These are phyloP conservation scores for Pythium phragmitis DNA, from an alignment of 352 stramenopile genomes.

Conservation along the genomic window DNA sequence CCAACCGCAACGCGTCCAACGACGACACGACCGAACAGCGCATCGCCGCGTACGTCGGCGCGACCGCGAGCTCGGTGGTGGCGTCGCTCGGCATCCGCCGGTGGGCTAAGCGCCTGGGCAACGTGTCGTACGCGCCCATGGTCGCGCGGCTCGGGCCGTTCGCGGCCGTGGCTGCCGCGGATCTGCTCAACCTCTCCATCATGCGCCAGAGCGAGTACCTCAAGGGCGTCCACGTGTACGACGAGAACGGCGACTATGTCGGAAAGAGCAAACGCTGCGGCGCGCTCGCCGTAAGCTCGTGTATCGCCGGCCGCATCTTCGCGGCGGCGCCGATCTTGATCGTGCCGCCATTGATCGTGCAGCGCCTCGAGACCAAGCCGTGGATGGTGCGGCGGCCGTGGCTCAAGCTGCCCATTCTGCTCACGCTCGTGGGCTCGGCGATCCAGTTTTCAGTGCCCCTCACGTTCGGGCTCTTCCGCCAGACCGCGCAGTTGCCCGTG, in stretches of 20 bases:
- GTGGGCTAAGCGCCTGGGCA: constrained; percentile 47
- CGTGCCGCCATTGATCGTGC: constrained; percentile 64
- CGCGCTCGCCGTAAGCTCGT: constrained; percentile 71
- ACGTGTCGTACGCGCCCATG: constrained; percentile 43
- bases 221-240: constrained; percentile 78
- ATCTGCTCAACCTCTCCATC: constrained; percentile 82
- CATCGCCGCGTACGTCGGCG: constrained; percentile 62
- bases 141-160: constrained; percentile 76
- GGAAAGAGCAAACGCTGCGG: constrained; percentile 77
- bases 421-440: constrained; percentile 66
- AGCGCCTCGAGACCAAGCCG: constrained; percentile 46
- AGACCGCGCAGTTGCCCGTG: constrained; percentile 66
- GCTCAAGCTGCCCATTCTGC: constrained; percentile 64
- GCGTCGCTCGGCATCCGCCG: constrained; percentile 71
- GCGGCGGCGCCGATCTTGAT: constrained; percentile 80
- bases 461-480: constrained; percentile 85
- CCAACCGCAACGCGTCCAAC: constrained; percentile 86
- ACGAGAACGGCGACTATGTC: constrained; percentile 74
- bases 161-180: constrained; percentile 73
- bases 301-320: constrained; percentile 73
- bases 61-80: constrained; percentile 72
- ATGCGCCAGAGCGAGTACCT: constrained; percentile 87
- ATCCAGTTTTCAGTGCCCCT: constrained; percentile 86
- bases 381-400: constrained; percentile 42
- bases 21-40: constrained; percentile 76